Evolutionary conservation across 2,329 filamentous ascomycete species (phyloP), one percentile per base, ranked within the genome.

Genomic region (Claviceps arundinis): DNA sequence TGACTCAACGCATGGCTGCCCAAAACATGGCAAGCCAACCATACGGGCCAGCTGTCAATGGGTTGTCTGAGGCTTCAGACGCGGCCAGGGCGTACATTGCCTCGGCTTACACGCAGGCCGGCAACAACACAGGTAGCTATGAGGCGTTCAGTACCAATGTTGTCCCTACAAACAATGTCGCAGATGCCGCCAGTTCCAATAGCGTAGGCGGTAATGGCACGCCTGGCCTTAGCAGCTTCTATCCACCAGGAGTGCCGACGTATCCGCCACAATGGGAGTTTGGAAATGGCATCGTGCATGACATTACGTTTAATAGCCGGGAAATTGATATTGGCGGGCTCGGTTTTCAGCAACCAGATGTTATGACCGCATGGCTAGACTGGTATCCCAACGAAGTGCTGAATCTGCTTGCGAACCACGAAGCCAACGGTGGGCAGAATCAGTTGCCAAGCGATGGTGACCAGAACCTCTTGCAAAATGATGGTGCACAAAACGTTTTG

Each of bases 251-350:
- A 30, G 58, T 66, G 37, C 53, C 64, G 2, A 53, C 64, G 3
- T 65, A 62, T 40, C 59, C 59, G 14, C 58, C 64, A 47, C 53
- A 59, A 1, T 68, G 66, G 66, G 60, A 55, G n/a, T 57, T 60
- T 5, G 57, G 61, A 1, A 59, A 62, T 56, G 64, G 65, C 7
- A 68, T 62, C 51, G 68, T 71, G 55, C 70, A 76, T 47, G 68
- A 70, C 56, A 84, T 89, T 68, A 82, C 85, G 55, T 87, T 90
- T 57, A 81, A 88, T 62, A 84, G 80, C 54, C 85, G 87, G 56
- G 85, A 90, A 57, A 80, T 91, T 37, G 85, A 90, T 56, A 84
- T 90, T 73, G 80, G 77, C 24, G 70, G 78, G 4, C 68, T 89
- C 17, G 82, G 80, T 0, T 55, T 75, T 41, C 69, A 71, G 1